Conservation (phyloP, 345 rosid genomes). For the Durio zibethinus region DNA sequence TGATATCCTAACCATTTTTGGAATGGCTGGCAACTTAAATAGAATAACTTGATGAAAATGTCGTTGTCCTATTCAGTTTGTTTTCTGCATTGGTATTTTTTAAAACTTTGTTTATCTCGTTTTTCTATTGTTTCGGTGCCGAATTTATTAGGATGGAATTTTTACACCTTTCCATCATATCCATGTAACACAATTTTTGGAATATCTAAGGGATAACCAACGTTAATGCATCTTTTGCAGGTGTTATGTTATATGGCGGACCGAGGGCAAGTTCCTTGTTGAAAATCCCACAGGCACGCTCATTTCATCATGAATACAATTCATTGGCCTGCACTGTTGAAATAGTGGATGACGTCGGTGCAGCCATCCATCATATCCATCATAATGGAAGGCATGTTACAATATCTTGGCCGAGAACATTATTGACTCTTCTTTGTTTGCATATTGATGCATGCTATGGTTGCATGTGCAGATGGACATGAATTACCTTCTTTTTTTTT, state of each 20-base stretch:
- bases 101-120: neutral
- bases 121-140: neutral
- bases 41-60: neutral
- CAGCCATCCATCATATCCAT: conserved; percentile 87
- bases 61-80: no score
- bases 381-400: conserved; percentile 73
- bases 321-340: conserved; percentile 84
- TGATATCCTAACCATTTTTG: neutral
- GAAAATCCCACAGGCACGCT: conserved; percentile 52
- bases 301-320: conserved; percentile 82
- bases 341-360: conserved; percentile 78
- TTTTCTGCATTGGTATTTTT: neutral
- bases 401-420: neutral
- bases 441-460: neutral
- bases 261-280: conserved; percentile 62
- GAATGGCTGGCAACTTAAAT: neutral
- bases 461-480: neutral
- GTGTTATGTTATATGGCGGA: conserved; percentile 80
- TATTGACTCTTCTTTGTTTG: neutral
- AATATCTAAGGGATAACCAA: neutral
- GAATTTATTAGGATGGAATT: neutral
- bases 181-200: neutral
- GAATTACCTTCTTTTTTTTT: neutral
- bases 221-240: conserved; percentile 29
- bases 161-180: neutral